Evolutionary conservation across 208 protist species (phyloP).

Genomic region (Histomonas meleagridis): DNA sequence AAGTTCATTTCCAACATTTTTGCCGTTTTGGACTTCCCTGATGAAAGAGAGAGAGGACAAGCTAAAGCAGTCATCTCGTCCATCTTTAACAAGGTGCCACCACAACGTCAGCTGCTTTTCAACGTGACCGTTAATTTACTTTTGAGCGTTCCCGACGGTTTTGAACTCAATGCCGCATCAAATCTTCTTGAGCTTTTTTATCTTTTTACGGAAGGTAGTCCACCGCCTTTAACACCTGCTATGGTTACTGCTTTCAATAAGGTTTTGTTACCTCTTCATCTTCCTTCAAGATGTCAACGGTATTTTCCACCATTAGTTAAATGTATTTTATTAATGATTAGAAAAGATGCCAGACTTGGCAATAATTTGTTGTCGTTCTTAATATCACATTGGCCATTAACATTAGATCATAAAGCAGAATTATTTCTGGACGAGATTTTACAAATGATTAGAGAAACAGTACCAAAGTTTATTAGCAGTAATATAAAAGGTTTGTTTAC

Average conservation of each 20-base stretch:
- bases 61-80: neutral
- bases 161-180: neutral
- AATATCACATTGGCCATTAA: constrained; percentile 6
- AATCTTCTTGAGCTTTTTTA: neutral
- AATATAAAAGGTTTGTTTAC: neutral
- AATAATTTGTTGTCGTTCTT: neutral
- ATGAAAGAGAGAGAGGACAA: constrained; percentile 13
- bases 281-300: neutral
- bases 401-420: constrained; percentile 23
- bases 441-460: neutral
- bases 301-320: neutral
- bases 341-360: neutral
- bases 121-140: neutral
- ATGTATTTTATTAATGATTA: neutral
- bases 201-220: neutral
- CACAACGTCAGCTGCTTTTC: neutral
- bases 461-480: neutral
- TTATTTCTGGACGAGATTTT: neutral
- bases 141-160: neutral
- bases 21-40: neutral
- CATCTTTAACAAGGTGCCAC: neutral
- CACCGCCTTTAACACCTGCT: neutral
- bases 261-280: neutral
- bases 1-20: neutral
- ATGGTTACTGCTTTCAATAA: neutral